Evolutionary conservation across 441 rosid species (phyloP), one percentile per base, ranked within the genome.

Genomic region (Erodium texanum): DNA sequence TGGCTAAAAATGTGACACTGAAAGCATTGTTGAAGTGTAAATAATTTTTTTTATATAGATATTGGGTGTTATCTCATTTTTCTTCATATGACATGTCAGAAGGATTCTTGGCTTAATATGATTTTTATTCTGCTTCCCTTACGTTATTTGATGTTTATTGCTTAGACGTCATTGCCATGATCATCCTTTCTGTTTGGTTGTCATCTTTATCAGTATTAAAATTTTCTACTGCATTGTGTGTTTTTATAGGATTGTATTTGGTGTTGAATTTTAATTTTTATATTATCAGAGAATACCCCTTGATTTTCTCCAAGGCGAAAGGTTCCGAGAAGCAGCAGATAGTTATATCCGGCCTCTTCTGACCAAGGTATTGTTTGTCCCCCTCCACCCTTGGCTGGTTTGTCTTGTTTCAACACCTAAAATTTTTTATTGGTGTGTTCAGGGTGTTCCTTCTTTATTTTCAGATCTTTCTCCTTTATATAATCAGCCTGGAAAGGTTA

Each of bases 401-500:
- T 59, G 64, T 71, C 66, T 8, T 43, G 59, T 11, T 54, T 66
- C 66, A 27, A 71, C 38, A 59, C 66, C 36, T 36, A 63, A 29
- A 66, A 64, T 41, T 64, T 66, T 27, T 18, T 50, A 74, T 68
- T 81, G 24, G 27, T 77, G 69, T 61, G 73, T 74, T 29, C 76
- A 92, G 98, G 99, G 99, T 68, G 96, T 95, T 74, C 98, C 99
- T 72, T 95, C 99, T 27, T 79, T 92, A 72, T 95, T 95, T 78
- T 95, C 98, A 8, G 98, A 92, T 77, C 98, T 95, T 76, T 95
- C 98, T 71, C 87, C 99, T 62, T 76, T 95, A 66, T 95, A 95
- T 66, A 86, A 85, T 78, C 95, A 90, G 74, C 83, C 85, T 75
- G 81, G 83, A 75, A 95, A 95, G 97, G 98, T 92, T 70, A 76